Evolutionary conservation across 148 eudicot species (phyloP).

Genomic region (Cornus kousa): DNA sequence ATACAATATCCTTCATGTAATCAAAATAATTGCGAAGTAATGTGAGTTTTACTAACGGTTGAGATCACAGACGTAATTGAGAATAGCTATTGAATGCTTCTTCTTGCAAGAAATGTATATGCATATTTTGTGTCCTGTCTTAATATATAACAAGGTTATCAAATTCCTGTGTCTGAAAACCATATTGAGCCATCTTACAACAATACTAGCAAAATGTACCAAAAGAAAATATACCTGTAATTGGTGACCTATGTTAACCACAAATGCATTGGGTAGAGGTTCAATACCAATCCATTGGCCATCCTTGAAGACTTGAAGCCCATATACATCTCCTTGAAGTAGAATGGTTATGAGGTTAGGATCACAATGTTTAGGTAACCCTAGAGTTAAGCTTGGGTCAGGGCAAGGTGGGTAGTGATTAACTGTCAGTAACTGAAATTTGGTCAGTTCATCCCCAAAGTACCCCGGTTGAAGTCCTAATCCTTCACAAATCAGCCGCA

Average conservation of each 20-base stretch:
- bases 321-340: slow-evolving; percentile 38
- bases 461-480: slow-evolving; percentile 33
- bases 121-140: no score
- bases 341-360: slow-evolving; percentile 42
- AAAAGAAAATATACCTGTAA: slow-evolving; percentile 23
- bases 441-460: slow-evolving; percentile 27
- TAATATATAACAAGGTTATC: no score
- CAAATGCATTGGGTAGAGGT: slow-evolving; percentile 41
- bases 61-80: no score
- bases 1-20: no score
- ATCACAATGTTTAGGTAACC: slow-evolving; percentile 32
- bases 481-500: slow-evolving; percentile 37
- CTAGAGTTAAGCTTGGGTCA: slow-evolving; percentile 30
- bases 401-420: slow-evolving; percentile 43
- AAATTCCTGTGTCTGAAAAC: no score
- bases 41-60: no score
- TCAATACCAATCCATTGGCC: slow-evolving; percentile 40
- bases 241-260: slow-evolving; percentile 41
- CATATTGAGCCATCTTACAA: background rate
- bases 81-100: no score
- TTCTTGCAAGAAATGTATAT: no score
- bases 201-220: background rate
- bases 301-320: slow-evolving; percentile 43
- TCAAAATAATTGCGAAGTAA: background rate
- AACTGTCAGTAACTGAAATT: slow-evolving; percentile 25